Evolutionary conservation across 768 basidiomycete genomes (phyloP), one percentile per base, ranked within the genome.

Genomic region (Phylloporus rhodoxanthus): DNA sequence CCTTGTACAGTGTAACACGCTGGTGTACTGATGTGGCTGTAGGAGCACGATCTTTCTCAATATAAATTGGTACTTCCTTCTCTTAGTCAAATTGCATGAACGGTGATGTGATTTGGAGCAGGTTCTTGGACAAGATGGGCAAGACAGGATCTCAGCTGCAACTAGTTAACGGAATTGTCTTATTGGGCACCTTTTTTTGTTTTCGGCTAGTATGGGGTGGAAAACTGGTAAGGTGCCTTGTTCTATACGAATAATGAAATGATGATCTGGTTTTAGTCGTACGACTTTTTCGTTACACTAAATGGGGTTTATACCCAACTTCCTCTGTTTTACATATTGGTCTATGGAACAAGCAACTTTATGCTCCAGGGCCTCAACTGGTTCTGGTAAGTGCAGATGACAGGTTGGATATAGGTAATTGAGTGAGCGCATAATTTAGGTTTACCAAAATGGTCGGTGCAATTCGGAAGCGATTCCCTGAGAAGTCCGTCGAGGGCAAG

Each of bases 31-130:
- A 58, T 17, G 6, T 40, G 37, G 30, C 29, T 38, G 15, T 52
- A 84, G 82, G 70, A 87, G 84, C 70, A 94, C 91, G 0, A 79
- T 91, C 50, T 91, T 94, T 69, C 72, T 95, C 54, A 87, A 95
- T 58, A 80, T 88, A 47, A 89, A 93, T 54, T 92, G 90, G 90
- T 91, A 56, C 52, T 72, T 64, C 45, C 17, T 26, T 13, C 17
- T 14, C 37, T 36, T 8, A 8, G 29, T 23, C 38, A 11, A 33
- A 9, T 17, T 23, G 17, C 29, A 29, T 32, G 42, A 21, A 23
- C 10, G 11, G 28, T 42, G 43, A 38, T 42, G 26, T 19, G 15
- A 50, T 29, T 6, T 45, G 13, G 39, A 47, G 8, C 44, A 87
- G 85, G 82, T 84, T 84, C 66, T 63, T 91, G 53, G 88, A 91